Conservation (phyloP, 208 protist genomes). For the Leishmania braziliensis region DNA sequence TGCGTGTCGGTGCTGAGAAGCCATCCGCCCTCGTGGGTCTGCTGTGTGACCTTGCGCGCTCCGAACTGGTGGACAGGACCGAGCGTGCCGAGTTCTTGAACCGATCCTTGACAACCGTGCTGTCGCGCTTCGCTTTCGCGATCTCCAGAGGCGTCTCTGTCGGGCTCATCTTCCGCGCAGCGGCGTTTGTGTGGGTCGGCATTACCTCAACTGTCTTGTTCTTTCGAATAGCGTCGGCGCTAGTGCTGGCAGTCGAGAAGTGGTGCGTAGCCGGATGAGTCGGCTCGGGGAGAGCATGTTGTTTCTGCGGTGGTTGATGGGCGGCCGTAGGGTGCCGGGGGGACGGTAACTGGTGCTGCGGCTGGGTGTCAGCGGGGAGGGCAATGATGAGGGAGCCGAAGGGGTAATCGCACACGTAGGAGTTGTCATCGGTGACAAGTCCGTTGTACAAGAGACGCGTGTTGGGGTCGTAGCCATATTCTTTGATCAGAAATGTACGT, state of each 20-base stretch:
- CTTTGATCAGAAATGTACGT: conserved; percentile 59
- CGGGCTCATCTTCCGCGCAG: background rate
- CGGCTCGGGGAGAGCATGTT: background rate
- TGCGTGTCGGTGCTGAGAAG: background rate
- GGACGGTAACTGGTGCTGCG: conserved; percentile 16
- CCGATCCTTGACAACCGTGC: conserved; percentile 10
- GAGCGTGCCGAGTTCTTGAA: conserved; percentile 11
- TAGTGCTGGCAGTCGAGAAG: background rate
- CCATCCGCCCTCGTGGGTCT: background rate
- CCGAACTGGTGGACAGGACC: background rate
- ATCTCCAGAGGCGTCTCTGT: conserved; percentile 5
- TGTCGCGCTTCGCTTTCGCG: background rate
- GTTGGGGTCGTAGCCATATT: conserved; percentile 66
- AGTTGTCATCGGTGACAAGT: conserved; percentile 21
- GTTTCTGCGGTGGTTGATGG: conserved; percentile 9
- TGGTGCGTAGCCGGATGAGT: too few relatives aligned
- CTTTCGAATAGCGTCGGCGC: conserved; percentile 3
- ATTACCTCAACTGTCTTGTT: background rate
- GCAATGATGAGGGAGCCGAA: conserved; percentile 72
- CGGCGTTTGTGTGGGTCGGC: background rate
- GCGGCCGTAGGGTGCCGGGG: background rate
- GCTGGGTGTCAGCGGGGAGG: conserved; percentile 31
- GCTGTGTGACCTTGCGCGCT: background rate
- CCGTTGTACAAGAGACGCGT: conserved; percentile 53
- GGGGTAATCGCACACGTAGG: conserved; percentile 58